Base-by-base conservation (phyloP, 768 basidiomycete genomes). In the Leccinum variicolor region DNA sequence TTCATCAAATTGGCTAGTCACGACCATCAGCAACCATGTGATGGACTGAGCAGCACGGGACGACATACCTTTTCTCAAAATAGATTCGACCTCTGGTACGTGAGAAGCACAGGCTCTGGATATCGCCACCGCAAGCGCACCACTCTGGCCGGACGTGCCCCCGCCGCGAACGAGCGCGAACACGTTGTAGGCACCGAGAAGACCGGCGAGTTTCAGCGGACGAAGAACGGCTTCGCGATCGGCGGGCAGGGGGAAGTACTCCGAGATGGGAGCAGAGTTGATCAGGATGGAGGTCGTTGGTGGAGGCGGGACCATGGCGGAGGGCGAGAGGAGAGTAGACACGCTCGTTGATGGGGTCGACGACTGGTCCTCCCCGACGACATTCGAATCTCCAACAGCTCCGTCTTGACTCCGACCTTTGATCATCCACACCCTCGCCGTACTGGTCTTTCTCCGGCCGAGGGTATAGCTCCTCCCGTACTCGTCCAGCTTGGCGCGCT, bases 351-450 rank as follows among this genome's bases (percentile, higher is more conserved):
- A 47, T n/a, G 52, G 46, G 3, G 46, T 47, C 46, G 23, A 47
- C 7, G 46, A 21, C 23, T 21, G 36, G 13, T 25, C 62, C 51
- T 25, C 59, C 25, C 43, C 41, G 21, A 23, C 52, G 0, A 14
- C 53, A 3, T 41, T 19, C 41, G 36, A 60, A 15, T 52, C 67
- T 51, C 56, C 58, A 47, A 80, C 78, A 21, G 83, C 79, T 55
- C 58, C 64, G 39, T 41, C 19, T 43, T 43, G 41, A 43, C 19
- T 43, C 34, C 61, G 68, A 54, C 82, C 81, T 33, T 87, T 83
- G 59, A 97, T 89, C 77, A 96, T 89, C 95, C 95, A 98, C 9
- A 95, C 94, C 39, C 92, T 83, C 34, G 95, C 94, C 1, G 87
- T 77, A 64, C 90, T 92, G 58, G 92, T 92, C 75, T 98, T 98